Evolutionary conservation across 352 stramenopile genomes (phyloP).

Genomic region (Phytophthora hibernalis): DNA sequence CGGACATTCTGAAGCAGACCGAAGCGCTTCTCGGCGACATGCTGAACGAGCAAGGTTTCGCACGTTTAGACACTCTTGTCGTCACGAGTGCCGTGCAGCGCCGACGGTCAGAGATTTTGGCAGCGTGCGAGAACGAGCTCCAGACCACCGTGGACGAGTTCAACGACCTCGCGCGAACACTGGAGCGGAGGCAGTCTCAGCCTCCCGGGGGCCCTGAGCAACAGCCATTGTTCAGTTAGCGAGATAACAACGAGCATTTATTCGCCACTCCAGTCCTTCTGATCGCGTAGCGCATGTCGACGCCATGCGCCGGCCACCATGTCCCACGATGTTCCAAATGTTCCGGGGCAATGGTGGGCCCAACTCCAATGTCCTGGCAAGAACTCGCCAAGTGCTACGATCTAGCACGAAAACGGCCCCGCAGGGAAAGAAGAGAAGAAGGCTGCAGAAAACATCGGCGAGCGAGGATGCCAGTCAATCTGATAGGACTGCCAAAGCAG

Average conservation of each 20-base stretch:
- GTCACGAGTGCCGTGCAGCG: conserved; percentile 53
- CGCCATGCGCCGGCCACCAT: no score
- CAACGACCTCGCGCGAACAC: conserved; percentile 47
- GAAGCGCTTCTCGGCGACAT: conserved; percentile 61
- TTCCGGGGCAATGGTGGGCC: no score
- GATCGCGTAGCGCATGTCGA: no score
- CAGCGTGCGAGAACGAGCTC: conserved; percentile 68
- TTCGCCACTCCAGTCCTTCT: no score
- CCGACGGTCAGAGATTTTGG: conserved; percentile 62
- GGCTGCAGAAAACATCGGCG: neutral
- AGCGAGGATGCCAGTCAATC: conserved; percentile 6
- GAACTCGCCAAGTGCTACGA: no score
- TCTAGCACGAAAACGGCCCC: conserved; percentile 2
- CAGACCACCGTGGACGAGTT: conserved; percentile 69
- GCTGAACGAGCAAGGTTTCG: conserved; percentile 44
- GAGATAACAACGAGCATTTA: no score
- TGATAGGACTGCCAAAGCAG: conserved; percentile 3
- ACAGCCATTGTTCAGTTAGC: no score
- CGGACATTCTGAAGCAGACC: conserved; percentile 65
- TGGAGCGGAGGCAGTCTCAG: conserved; percentile 31
- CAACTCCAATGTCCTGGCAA: no score
- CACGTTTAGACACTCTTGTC: conserved; percentile 37
- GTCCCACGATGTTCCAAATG: no score
- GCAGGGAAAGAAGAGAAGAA: conserved; percentile 16
- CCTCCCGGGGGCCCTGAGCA: conserved; percentile 7